Conservation (phyloP, 2,329 filamentous ascomycete species). For the Colletotrichum euphorbiae region DNA sequence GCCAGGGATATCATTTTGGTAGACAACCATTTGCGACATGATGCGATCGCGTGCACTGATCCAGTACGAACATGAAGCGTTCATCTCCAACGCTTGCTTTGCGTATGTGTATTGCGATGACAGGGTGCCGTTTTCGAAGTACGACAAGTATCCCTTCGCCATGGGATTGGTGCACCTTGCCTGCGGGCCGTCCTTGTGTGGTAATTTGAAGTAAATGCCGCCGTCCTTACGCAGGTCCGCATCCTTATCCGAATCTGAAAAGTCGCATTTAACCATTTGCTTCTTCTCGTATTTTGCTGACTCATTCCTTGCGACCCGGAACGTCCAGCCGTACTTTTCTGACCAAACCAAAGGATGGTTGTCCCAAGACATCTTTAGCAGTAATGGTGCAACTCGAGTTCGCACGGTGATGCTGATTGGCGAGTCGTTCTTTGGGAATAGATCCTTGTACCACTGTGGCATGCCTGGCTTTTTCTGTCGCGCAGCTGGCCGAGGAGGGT, state of each 20-base stretch:
- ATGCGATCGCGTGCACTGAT: constrained; percentile 95
- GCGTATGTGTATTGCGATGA: constrained; percentile 91
- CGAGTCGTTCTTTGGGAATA: constrained; percentile 77
- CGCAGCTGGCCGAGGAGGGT: constrained; percentile 80
- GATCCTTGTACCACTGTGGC: constrained; percentile 95
- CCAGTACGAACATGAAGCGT: constrained; percentile 98
- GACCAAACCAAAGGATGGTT: constrained; percentile 93
- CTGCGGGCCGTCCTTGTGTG: constrained; percentile 92
- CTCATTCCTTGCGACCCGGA: constrained; percentile 76
- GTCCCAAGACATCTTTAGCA: constrained; percentile 90
- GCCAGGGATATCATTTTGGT: constrained; percentile 71
- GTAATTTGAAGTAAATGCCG: constrained; percentile 88
- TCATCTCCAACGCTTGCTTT: constrained; percentile 97
- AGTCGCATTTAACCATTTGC: constrained; percentile 79
- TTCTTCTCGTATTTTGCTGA: constrained; percentile 74
- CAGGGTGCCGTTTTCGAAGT: constrained; percentile 90
- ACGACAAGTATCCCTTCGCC: constrained; percentile 89
- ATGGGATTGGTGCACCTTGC: constrained; percentile 88
- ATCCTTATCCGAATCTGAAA: constrained; percentile 78
- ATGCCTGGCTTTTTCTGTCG: constrained; percentile 94
- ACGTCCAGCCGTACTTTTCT: constrained; percentile 92
- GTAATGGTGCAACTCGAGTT: constrained; percentile 85
- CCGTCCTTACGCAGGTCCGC: constrained; percentile 70
- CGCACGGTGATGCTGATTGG: constrained; percentile 85
- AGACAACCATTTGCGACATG: constrained; percentile 94